Base-by-base conservation (phyloP, 2,329 filamentous ascomycete genomes). In the Raffaelea arxii region DNA sequence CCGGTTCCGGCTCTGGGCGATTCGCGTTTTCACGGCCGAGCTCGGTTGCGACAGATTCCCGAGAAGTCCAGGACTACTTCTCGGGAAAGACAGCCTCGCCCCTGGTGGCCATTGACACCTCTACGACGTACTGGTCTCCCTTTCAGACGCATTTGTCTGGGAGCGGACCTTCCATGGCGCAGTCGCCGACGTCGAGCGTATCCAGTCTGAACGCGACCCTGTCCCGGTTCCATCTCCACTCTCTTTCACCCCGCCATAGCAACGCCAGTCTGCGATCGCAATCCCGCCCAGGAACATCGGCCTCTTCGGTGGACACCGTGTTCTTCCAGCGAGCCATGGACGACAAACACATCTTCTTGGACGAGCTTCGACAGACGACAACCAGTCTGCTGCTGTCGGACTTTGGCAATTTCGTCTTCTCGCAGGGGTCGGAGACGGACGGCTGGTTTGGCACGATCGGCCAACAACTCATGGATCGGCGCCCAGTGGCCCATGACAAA, bases 401-500 rank as follows among this genome's bases (percentile, higher is more conserved):
- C 60, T 72, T 97, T 4, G 89, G 90, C 6, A 89, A 83, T 36
- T 77, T 87, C 25, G 83, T 96, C 2, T 92, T 94, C 62, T 80
- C 82, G n/a, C 78, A 78, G 43, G 92, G 92, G 3, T 94, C 89
- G 37, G 92, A 98, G 66, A 97, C 91, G 1, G 92, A 97, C 61
- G 73, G 73, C 3, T 96, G 91, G 84, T 92, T 96, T 54, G 72
- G 77, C 44, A 77, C 77, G 14, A 62, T 89, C 6, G 78, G 80
- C 3, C 76, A 82, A 54, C 70, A 82, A 53, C 82, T 78, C 58
- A 78, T 82, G 44, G 77, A 82, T 35, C 71, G 78, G 23, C 77
- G 74, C 41, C 75, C 81, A 43, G 70, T 73, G 4, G 63, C 74
- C 25, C 71, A 78, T 49, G 65, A 67, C 35, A 68, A 70, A 9